These are phyloP conservation scores for Chlamydomonas asymmetrica DNA, from an alignment of 139 green algal genomes.

Conservation along the genomic window DNA sequence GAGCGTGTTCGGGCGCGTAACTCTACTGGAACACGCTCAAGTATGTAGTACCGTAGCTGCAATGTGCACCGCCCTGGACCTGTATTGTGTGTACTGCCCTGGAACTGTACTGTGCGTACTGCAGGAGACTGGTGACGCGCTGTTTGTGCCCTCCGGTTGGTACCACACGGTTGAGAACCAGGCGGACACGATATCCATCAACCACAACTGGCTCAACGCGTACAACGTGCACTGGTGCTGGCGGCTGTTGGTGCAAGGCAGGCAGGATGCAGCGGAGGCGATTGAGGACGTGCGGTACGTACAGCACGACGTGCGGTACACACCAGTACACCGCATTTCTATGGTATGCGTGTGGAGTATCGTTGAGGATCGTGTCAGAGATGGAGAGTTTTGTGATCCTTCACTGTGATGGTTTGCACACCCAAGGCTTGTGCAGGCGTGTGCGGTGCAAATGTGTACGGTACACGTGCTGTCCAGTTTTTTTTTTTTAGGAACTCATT, in stretches of 20 bases:
- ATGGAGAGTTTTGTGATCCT: background rate
- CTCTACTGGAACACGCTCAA: too few relatives aligned
- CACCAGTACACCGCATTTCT: background rate
- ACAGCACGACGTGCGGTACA: background rate
- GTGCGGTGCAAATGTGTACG: background rate
- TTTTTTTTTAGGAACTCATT: too few relatives aligned
- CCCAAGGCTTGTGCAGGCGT: background rate
- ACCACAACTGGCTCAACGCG: constrained; percentile 77
- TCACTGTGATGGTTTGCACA: constrained; percentile 2
- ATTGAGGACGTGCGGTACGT: constrained; percentile 72
- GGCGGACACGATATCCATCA: constrained; percentile 74
- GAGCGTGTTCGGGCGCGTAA: too few relatives aligned
- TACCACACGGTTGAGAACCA: constrained; percentile 88
- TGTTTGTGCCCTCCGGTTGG: constrained; percentile 95
- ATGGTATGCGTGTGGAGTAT: background rate
- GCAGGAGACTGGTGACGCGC: constrained; percentile 72
- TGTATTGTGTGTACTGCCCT: background rate
- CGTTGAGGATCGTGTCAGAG: background rate
- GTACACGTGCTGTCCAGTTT: background rate
- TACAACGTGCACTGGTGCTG: constrained; percentile 64
- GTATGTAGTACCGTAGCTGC: too few relatives aligned
- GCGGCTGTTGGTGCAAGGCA: constrained; percentile 51
- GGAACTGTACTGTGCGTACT: constrained; percentile 46
- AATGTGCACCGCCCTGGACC: too few relatives aligned
- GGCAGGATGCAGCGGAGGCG: constrained; percentile 39